phyloP scores from a whole-genome alignment of 768 basidiomycete genomes.

The Agrocybe chaxingu region DNA sequence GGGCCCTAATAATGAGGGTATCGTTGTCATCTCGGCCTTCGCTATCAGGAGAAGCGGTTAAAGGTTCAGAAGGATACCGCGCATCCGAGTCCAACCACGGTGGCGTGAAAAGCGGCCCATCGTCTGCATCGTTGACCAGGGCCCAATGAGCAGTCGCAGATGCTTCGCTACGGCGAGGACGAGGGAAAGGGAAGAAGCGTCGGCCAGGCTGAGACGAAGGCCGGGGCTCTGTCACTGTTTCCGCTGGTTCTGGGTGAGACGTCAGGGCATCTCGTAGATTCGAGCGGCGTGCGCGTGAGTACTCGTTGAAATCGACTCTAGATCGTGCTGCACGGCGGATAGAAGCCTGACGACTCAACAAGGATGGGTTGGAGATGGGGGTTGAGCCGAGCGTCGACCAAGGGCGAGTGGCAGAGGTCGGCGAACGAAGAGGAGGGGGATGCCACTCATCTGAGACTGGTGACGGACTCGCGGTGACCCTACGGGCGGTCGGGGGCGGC shows the following conservation, averaged over 20 bases:
- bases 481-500: conserved; percentile 18
- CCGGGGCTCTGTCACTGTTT: conserved; percentile 24
- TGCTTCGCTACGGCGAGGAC: conserved; percentile 39
- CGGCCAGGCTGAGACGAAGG: conserved; percentile 23
- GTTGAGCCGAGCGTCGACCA: conserved; percentile 25
- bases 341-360: conserved; percentile 54
- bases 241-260: conserved; percentile 24
- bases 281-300: conserved; percentile 62
- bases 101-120: too few relatives aligned
- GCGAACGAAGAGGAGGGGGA: conserved; percentile 18
- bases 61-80: too few relatives aligned
- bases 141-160: conserved; percentile 19
- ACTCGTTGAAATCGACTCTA: conserved; percentile 71
- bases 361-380: conserved; percentile 18
- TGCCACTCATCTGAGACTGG: conserved; percentile 33
- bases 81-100: too few relatives aligned
- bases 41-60: conserved; percentile 7
- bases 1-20: conserved; percentile 21
- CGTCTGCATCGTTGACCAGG: not conserved
- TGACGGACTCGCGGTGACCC: conserved; percentile 26
- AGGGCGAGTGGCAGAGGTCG: conserved; percentile 24
- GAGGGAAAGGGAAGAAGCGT: conserved; percentile 57
- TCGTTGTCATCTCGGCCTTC: conserved; percentile 19
- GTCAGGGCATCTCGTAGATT: conserved; percentile 34
- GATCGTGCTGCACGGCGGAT: conserved; percentile 56